Conservation (phyloP, 1,284 basidiomycete genomes). For the Malassezia vespertilionis region DNA sequence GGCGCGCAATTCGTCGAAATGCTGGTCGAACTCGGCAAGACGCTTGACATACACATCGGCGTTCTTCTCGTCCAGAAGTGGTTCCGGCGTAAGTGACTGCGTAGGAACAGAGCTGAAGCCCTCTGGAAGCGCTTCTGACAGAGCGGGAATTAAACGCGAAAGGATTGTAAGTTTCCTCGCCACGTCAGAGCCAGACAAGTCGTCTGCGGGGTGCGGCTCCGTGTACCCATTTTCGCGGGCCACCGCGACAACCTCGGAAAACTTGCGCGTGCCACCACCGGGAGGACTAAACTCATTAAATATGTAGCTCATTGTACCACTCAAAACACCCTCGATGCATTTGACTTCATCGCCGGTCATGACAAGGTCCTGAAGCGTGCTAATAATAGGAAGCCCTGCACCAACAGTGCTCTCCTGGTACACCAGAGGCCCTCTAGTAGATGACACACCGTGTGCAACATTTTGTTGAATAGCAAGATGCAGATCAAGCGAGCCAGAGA, state of each 20-base stretch:
- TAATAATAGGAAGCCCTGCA: slow-evolving; percentile 83
- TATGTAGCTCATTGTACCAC: slow-evolving; percentile 94
- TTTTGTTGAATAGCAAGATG: slow-evolving; percentile 21
- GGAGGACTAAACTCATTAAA: slow-evolving; percentile 73
- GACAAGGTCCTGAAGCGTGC: slow-evolving; percentile 80
- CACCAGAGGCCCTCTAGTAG: slow-evolving; percentile 57
- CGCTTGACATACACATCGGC: slow-evolving; percentile 62
- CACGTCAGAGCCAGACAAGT: slow-evolving; percentile 90
- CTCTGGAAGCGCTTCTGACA: slow-evolving; percentile 51
- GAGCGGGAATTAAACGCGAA: slow-evolving; percentile 54
- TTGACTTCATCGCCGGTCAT: slow-evolving; percentile 73
- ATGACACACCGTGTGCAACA: neutral
- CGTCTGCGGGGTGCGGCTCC: slow-evolving; percentile 95
- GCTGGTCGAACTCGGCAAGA: slow-evolving; percentile 71
- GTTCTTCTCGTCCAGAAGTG: slow-evolving; percentile 55
- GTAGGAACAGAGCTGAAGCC: slow-evolving; percentile 74
- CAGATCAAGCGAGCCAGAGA: slow-evolving; percentile 60
- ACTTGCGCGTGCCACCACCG: slow-evolving; percentile 52
- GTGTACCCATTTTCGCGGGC: slow-evolving; percentile 92
- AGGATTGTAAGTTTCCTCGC: slow-evolving; percentile 93
- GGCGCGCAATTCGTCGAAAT: slow-evolving; percentile 64
- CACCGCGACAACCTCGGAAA: slow-evolving; percentile 76
- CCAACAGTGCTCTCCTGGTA: slow-evolving; percentile 91
- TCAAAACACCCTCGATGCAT: slow-evolving; percentile 63
- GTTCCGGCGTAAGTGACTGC: slow-evolving; percentile 70